Percentiles rank a stretch among this genome's conserved stretches.
phyloP scores from a whole-genome alignment of 371 early-diverging fungal species.

The Apophysomyces elegans region DNA sequence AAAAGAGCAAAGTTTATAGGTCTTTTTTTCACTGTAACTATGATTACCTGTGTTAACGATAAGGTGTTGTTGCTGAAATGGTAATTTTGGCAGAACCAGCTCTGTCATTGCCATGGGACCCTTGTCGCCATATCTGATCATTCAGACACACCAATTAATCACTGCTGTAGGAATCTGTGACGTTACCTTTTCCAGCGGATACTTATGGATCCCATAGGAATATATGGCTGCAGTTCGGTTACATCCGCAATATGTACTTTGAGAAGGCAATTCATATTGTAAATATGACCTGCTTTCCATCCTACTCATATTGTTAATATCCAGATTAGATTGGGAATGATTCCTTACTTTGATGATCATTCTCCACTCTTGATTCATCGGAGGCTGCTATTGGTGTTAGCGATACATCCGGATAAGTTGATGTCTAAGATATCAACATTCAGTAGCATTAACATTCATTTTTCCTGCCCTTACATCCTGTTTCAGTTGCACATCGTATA shows the following conservation, averaged over 20 bases:
- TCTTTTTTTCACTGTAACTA: not conserved
- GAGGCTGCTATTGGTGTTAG: conserved; percentile 29
- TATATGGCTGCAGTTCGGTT: conserved; percentile 34
- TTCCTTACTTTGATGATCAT: conserved; percentile 27
- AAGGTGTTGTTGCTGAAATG: conserved; percentile 34
- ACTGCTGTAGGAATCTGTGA: not conserved
- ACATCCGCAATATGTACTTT: conserved; percentile 37
- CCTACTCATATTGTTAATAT: conserved; percentile 16
- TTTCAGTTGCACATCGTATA: conserved; percentile 38
- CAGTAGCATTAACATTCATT: not conserved
- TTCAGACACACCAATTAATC: not conserved
- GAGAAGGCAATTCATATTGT: conserved; percentile 45
- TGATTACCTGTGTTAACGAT: conserved; percentile 44
- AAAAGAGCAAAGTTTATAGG: not conserved
- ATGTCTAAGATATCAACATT: conserved; percentile 11
- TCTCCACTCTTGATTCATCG: conserved; percentile 12
- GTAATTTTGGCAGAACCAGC: conserved; percentile 34
- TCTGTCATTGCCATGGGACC: conserved; percentile 29
- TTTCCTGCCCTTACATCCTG: conserved; percentile 31
- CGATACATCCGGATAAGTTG: conserved; percentile 23
- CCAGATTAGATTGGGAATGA: not conserved
- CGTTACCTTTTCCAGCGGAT: conserved; percentile 50
- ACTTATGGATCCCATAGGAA: conserved; percentile 39
- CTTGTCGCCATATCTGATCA: conserved; percentile 28
- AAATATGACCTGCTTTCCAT: conserved; percentile 51